Percentiles rank a stretch among this genome's conserved stretches.
These are phyloP conservation scores for Aspergillus alliaceus DNA, from an alignment of 2,329 filamentous ascomycete genomes.

Conservation along the genomic window DNA sequence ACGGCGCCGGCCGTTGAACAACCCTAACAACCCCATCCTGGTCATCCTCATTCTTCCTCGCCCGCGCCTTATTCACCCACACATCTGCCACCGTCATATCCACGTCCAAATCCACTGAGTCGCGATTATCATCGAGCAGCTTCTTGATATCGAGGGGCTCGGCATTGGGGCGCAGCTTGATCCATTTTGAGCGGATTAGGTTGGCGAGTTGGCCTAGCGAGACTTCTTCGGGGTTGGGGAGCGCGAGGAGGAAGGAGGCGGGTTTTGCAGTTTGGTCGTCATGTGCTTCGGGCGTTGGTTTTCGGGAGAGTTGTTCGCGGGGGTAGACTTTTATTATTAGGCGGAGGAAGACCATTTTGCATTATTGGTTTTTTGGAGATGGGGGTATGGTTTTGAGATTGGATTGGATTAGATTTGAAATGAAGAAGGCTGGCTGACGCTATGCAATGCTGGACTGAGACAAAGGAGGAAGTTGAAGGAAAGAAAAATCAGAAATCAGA, in stretches of 20 bases:
- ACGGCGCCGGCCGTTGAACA: slow-evolving; percentile 1
- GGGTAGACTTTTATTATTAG: slow-evolving; percentile 2
- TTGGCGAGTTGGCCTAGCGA: not conserved
- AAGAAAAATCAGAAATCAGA: not conserved
- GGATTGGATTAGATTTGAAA: not conserved
- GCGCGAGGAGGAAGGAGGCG: not conserved
- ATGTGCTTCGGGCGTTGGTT: not conserved
- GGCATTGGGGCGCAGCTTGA: not conserved
- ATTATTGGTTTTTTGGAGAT: no score
- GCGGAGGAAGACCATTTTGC: slow-evolving; percentile 2
- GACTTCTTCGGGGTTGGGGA: not conserved
- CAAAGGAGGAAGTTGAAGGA: no score
- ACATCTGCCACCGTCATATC: slow-evolving; percentile 1
- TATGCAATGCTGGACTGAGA: no score
- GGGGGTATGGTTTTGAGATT: not conserved
- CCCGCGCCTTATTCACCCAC: not conserved
- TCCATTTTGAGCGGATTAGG: not conserved
- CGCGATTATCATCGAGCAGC: not conserved
- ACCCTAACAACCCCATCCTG: not conserved
- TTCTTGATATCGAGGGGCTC: not conserved
- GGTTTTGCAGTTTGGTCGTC: not conserved
- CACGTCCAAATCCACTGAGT: not conserved
- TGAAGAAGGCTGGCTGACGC: not conserved
- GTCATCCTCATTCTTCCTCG: not conserved
- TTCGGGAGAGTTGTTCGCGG: not conserved